Conservation (phyloP, 148 eudicot species). For the Camellia sinensis region DNA sequence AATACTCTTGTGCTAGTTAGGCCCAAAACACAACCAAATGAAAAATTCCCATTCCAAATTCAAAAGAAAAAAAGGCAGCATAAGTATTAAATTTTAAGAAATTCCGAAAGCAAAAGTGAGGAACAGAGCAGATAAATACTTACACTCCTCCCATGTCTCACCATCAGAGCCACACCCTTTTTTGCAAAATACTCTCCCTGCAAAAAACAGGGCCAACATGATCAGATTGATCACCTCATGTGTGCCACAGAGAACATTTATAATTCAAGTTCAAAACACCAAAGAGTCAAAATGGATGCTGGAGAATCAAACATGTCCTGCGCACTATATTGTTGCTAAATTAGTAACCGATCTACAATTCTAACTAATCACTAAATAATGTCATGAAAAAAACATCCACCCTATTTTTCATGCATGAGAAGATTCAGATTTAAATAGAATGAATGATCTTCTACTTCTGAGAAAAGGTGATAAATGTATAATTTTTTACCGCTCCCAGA, state of each 20-base stretch:
- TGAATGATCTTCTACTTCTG: too few relatives aligned
- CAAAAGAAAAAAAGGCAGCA: too few relatives aligned
- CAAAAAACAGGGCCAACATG: conserved; percentile 8
- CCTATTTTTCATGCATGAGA: too few relatives aligned
- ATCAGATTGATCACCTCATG: not conserved
- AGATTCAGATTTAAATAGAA: too few relatives aligned
- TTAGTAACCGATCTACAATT: not conserved
- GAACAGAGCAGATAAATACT: conserved; percentile 31
- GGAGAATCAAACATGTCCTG: too few relatives aligned
- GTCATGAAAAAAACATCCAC: not conserved
- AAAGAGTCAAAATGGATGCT: not conserved
- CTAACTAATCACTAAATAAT: not conserved
- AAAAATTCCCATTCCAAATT: too few relatives aligned
- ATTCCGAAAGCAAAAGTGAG: not conserved
- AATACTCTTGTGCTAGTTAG: too few relatives aligned
- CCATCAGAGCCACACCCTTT: conserved; percentile 92
- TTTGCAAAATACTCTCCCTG: conserved; percentile 98
- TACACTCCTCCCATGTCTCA: conserved; percentile 95
- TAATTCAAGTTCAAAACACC: not conserved
- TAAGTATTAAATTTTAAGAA: conserved; percentile 6
- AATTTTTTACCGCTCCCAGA: too few relatives aligned
- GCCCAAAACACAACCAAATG: too few relatives aligned
- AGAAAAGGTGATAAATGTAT: too few relatives aligned
- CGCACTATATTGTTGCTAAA: not conserved
- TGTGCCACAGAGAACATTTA: not conserved